phyloP scores from a whole-genome alignment of 257 asterid genomes.

The Penstemon eatonii region DNA sequence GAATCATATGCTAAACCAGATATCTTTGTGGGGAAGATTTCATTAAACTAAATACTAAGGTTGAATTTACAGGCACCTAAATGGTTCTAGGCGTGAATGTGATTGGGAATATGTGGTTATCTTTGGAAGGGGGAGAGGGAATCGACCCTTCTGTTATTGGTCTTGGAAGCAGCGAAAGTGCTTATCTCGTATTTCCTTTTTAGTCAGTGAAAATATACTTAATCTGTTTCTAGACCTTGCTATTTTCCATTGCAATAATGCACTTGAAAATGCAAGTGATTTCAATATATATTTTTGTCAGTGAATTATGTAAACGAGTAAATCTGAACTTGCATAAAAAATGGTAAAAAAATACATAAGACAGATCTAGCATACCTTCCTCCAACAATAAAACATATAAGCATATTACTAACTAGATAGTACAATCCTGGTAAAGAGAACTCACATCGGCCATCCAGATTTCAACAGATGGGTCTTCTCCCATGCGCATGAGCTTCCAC shows the following conservation, averaged over 20 bases:
- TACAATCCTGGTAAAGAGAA: conserved; percentile 19
- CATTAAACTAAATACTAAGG: neutral
- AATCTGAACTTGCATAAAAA: neutral
- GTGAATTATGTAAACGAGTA: conserved; percentile 5
- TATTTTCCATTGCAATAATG: neutral
- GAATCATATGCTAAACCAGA: neutral
- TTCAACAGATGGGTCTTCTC: conserved; percentile 79
- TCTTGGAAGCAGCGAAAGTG: conserved; percentile 3
- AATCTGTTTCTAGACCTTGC: conserved; percentile 1
- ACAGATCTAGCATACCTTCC: conserved; percentile 8
- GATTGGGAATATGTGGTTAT: conserved; percentile 11
- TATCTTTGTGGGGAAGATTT: neutral
- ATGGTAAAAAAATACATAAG: neutral
- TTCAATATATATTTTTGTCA: conserved; percentile 2
- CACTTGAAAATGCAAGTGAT: conserved; percentile 1
- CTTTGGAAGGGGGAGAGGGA: neutral
- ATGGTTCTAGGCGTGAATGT: conserved; percentile 4
- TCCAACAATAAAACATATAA: conserved; percentile 5
- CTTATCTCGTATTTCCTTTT: neutral
- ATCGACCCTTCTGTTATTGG: conserved; percentile 8
- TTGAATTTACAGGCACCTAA: neutral
- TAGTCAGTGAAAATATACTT: neutral
- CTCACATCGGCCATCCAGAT: conserved; percentile 93
- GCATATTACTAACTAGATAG: conserved; percentile 1
- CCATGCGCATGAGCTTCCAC: conserved; percentile 97